phyloP scores from a whole-genome alignment of 805 yeast genomes.

The Candida pseudoglaebosa region DNA sequence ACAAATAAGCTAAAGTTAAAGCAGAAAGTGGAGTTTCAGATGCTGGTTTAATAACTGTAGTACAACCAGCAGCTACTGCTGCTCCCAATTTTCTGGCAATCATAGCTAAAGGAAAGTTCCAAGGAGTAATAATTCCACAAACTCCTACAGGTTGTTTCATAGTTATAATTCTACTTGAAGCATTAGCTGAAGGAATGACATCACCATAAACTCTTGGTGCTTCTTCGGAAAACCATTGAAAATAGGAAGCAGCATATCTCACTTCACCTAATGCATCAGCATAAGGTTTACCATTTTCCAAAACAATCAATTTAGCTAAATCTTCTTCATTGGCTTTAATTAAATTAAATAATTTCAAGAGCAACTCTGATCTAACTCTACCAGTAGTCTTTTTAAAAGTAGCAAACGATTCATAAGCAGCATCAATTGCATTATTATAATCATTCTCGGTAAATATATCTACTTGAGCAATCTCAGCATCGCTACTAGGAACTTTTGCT shows the following conservation, averaged over 20 bases:
- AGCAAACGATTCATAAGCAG: constrained; percentile 52
- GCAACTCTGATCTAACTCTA: constrained; percentile 51
- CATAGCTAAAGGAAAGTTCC: constrained; percentile 85
- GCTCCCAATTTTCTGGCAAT: constrained; percentile 72
- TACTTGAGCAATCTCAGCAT: constrained; percentile 47
- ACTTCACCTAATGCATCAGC: constrained; percentile 74
- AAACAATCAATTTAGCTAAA: constrained; percentile 57
- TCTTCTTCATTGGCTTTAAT: constrained; percentile 59
- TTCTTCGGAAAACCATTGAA: constrained; percentile 87
- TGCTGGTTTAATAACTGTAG: constrained; percentile 75
- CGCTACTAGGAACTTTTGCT: constrained; percentile 43
- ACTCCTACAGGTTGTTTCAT: constrained; percentile 77
- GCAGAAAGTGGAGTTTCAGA: constrained; percentile 73
- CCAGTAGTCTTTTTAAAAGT: constrained; percentile 51
- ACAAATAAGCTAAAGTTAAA: constrained; percentile 58
- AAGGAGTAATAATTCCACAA: constrained; percentile 74
- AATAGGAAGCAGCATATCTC: constrained; percentile 64
- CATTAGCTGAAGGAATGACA: constrained; percentile 50
- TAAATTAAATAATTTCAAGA: constrained; percentile 49
- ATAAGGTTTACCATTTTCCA: constrained; percentile 73
- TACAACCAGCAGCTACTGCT: constrained; percentile 76
- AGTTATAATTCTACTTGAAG: constrained; percentile 50
- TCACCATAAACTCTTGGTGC: constrained; percentile 74
- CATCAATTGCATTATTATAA: constrained; percentile 49
- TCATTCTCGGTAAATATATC: constrained; percentile 50